These are phyloP conservation scores for Nakaseomyces sp. DNA, from an alignment of 1,139 yeast species.

Conservation along the genomic window DNA sequence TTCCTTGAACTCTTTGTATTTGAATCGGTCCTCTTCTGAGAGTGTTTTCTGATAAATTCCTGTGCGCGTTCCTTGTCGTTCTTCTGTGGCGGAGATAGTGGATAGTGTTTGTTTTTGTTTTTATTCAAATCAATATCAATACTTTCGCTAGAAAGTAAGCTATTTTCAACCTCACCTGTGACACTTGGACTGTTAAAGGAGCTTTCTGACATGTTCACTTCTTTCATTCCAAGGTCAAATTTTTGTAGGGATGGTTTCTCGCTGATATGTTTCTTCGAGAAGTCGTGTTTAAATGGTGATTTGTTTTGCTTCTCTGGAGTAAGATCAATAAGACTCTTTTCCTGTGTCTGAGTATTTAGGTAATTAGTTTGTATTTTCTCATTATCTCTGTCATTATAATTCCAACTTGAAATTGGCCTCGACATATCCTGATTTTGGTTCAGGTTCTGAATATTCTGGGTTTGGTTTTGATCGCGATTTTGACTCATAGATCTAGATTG, in stretches of 20 bases:
- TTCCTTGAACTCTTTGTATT: constrained; percentile 16
- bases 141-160: constrained; percentile 25
- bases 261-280: background rate
- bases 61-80: background rate
- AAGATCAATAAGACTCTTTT: background rate
- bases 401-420: background rate
- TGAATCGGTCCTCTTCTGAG: constrained; percentile 14
- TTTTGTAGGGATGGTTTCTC: background rate
- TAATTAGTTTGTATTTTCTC: background rate
- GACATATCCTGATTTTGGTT: background rate
- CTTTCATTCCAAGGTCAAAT: constrained; percentile 16
- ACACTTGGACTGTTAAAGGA: constrained; percentile 1
- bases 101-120: constrained; percentile 8
- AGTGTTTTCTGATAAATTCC: background rate
- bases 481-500: background rate
- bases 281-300: background rate
- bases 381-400: background rate
- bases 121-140: constrained; percentile 26
- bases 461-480: background rate
- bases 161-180: constrained; percentile 13
- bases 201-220: constrained; percentile 16
- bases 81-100: constrained; percentile 6
- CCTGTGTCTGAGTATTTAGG: background rate
- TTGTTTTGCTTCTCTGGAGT: background rate
- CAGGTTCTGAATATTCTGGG: background rate